Percentiles rank a stretch among this genome's conserved stretches.
Evolutionary conservation across 306 rosid genomes (phyloP).

Genomic region (Alnus rubra): DNA sequence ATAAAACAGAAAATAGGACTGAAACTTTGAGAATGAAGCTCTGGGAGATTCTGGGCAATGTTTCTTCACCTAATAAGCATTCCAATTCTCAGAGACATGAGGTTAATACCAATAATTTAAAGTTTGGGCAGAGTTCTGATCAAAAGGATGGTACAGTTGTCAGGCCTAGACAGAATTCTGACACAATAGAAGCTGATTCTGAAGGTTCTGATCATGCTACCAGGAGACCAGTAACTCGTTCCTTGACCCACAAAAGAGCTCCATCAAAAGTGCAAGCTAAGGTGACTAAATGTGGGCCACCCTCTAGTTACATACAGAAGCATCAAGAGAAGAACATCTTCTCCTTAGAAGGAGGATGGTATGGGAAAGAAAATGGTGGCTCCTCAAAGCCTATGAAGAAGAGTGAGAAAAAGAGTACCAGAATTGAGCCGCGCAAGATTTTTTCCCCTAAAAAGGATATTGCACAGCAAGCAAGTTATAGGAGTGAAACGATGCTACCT

Average conservation of each 20-base stretch:
- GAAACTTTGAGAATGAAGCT: constrained; percentile 81
- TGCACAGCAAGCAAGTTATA: constrained; percentile 34
- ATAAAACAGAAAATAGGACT: constrained; percentile 58
- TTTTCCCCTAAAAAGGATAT: constrained; percentile 40
- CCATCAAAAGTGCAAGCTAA: constrained; percentile 37
- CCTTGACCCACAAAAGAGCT: constrained; percentile 53
- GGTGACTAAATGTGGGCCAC: constrained; percentile 38
- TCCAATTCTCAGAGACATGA: constrained; percentile 44
- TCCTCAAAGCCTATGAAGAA: constrained; percentile 48
- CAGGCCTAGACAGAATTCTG: constrained; percentile 62
- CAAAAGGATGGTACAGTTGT: constrained; percentile 40
- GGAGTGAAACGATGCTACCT: constrained; percentile 39
- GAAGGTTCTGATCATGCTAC: constrained; percentile 53
- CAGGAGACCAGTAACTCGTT: constrained; percentile 69
- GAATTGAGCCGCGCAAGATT: constrained; percentile 35
- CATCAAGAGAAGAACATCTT: constrained; percentile 42
- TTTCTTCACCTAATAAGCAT: constrained; percentile 52
- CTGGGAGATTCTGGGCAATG: constrained; percentile 72
- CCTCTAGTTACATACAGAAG: constrained; percentile 40
- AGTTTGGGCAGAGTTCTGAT: constrained; percentile 41
- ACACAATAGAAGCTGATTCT: constrained; percentile 87
- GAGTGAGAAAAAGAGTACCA: constrained; percentile 36
- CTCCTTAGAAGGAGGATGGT: constrained; percentile 43
- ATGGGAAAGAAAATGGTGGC: constrained; percentile 36
- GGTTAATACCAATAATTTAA: constrained; percentile 34